Conservation (phyloP, 1,284 basidiomycete species). For the Trichosporon faecale region DNA sequence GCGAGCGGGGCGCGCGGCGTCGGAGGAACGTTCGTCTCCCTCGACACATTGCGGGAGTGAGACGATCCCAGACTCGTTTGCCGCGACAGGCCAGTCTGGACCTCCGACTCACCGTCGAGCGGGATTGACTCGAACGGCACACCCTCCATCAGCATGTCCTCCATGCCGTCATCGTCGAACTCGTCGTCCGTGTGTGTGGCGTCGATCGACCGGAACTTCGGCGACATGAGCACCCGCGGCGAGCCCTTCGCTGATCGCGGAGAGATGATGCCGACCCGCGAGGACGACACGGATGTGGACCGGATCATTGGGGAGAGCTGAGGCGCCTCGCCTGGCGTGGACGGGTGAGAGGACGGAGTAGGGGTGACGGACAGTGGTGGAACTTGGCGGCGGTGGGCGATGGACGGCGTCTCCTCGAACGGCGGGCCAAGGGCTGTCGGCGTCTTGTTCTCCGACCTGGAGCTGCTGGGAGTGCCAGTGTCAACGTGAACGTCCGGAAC, state of each 20-base stretch:
- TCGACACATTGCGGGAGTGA: not conserved
- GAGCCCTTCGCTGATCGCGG: not conserved
- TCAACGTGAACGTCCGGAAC: not conserved
- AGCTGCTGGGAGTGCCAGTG: not conserved
- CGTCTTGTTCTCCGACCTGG: not conserved
- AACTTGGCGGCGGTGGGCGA: not conserved
- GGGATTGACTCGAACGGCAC: slow-evolving; percentile 4
- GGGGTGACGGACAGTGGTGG: not conserved
- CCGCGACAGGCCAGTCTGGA: not conserved
- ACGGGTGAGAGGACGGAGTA: not conserved
- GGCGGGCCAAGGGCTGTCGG: not conserved
- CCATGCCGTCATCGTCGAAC: slow-evolving; percentile 3
- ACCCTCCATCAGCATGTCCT: slow-evolving; percentile 1
- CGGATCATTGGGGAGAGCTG: not conserved
- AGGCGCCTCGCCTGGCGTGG: not conserved
- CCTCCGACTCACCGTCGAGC: not conserved
- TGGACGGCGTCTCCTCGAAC: not conserved
- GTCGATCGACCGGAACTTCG: slow-evolving; percentile 4
- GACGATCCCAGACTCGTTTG: not conserved
- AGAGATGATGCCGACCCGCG: not conserved
- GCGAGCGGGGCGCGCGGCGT: not conserved
- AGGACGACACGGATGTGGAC: slow-evolving; percentile 2
- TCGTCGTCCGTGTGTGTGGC: not conserved
- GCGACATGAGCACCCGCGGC: slow-evolving; percentile 1
- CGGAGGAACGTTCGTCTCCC: not conserved